Evolutionary conservation across 2,329 filamentous ascomycete genomes (phyloP).

Genomic region (Colletotrichum sp.): DNA sequence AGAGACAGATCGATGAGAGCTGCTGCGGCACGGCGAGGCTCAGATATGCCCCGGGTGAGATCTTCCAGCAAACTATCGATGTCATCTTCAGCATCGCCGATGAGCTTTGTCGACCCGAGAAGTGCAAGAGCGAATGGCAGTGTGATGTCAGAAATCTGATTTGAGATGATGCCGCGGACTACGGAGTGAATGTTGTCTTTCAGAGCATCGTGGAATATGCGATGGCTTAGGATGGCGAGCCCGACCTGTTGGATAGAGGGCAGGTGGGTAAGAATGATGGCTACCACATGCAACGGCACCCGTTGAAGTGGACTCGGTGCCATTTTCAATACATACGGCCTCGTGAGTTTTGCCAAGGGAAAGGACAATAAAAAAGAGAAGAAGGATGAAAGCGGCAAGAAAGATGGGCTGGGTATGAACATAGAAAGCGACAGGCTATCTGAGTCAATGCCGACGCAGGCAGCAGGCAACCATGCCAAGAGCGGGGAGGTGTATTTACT

Average conservation of each 20-base stretch:
- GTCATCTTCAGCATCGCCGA: background rate
- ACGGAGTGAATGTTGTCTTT: background rate
- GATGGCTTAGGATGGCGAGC: background rate
- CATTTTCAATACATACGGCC: background rate
- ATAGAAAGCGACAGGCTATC: background rate
- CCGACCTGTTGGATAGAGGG: background rate
- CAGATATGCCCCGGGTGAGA: background rate
- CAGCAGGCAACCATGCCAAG: background rate
- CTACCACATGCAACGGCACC: background rate
- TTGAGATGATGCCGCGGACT: background rate
- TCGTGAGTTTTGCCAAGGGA: background rate
- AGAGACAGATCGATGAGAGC: background rate
- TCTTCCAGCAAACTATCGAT: background rate
- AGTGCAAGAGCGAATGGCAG: background rate
- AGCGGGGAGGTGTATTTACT: background rate
- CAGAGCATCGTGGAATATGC: background rate
- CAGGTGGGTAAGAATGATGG: background rate
- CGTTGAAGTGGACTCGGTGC: background rate
- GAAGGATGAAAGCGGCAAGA: background rate
- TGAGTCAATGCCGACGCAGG: background rate
- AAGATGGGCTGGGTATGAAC: background rate
- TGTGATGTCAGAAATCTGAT: background rate
- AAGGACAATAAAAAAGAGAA: too few species aligned
- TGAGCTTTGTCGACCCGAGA: background rate
- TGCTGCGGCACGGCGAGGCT: background rate